Base-by-base conservation (phyloP, 495 filamentous ascomycete genomes). In the Bathelium albidoporum region DNA sequence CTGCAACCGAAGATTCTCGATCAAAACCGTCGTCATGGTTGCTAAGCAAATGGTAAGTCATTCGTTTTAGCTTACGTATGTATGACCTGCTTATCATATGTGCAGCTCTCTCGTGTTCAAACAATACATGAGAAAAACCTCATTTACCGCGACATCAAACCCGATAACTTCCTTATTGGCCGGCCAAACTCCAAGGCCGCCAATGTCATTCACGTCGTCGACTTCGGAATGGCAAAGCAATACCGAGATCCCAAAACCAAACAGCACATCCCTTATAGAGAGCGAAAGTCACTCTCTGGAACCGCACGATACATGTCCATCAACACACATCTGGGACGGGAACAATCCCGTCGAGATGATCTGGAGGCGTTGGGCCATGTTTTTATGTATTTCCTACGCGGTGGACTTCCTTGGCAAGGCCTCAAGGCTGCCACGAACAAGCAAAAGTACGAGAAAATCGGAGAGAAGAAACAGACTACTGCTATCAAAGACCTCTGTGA, bases 401-500 rank as follows among this genome's bases (percentile, higher is more conserved):
- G 94, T 63, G 95, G 95, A 60, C 81, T 99, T 64, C 94, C 94
- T 22, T 99, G 94, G 94, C 94, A 99, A 78, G 94, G 94, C 59
- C 79, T 99, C 70, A 97, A 97, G 80, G 94, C 94, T 74, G 95
- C 95, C 20, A 99, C 94, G 64, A 99, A 99, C 80, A 99, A 99
- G 83, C 94, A 99, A 73, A 99, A 99, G 78, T 99, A 99, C 69
- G 94, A 99, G 78, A 97, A 97, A 80, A 99, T 99, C 75, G 94
- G 94, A 32, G 95, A 99, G 78, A 97, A 97, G 88, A 99, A 99
- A 79, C 94, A 97, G 78, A 96, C 93, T 0, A 97, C 94, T 28
- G 82, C 84, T 0, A 93, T 99, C 81, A 95, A 96, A 76, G 95
- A 99, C 70, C 85, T 99, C 2, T 97, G 94, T 70, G 92, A 97